Evolutionary conservation across 129 eudicot genomes (phyloP).

Genomic region (Arctium minus): DNA sequence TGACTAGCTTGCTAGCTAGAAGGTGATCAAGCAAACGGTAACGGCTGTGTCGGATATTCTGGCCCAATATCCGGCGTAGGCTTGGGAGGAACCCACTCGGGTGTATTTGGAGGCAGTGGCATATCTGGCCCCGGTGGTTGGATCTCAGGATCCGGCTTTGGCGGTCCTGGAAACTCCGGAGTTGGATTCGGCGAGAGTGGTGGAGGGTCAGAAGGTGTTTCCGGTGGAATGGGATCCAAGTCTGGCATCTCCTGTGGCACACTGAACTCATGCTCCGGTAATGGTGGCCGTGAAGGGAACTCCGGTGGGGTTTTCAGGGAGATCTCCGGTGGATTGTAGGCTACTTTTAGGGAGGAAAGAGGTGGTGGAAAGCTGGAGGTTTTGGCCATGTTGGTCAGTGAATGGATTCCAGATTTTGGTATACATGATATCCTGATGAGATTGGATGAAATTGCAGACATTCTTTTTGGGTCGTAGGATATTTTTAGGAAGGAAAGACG

Average conservation of each 20-base stretch:
- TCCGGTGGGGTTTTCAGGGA: conserved; percentile 3
- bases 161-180: conserved; percentile 29
- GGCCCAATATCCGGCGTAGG: conserved; percentile 14
- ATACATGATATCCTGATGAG: conserved; percentile 12
- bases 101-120: conserved; percentile 27
- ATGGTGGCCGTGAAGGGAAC: background rate
- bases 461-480: background rate
- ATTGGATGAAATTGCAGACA: conserved; percentile 8
- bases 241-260: conserved; percentile 8
- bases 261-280: conserved; percentile 1
- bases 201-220: conserved; percentile 23
- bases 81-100: conserved; percentile 27
- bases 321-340: background rate
- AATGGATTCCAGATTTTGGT: conserved; percentile 2
- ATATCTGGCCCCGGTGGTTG: conserved; percentile 33
- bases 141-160: conserved; percentile 19
- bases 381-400: conserved; percentile 17
- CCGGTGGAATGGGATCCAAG: conserved; percentile 26
- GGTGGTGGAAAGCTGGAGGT: background rate
- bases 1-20: too few species aligned
- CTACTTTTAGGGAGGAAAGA: background rate
- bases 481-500: background rate
- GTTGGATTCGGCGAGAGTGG: conserved; percentile 16
- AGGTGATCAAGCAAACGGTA: conserved; percentile 15
- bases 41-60: background rate